A percentile compares a stretch with the other conserved stretches of the same genome.
phyloP scores from a whole-genome alignment of 495 filamentous ascomycete genomes.

The Aspergillus steynii region DNA sequence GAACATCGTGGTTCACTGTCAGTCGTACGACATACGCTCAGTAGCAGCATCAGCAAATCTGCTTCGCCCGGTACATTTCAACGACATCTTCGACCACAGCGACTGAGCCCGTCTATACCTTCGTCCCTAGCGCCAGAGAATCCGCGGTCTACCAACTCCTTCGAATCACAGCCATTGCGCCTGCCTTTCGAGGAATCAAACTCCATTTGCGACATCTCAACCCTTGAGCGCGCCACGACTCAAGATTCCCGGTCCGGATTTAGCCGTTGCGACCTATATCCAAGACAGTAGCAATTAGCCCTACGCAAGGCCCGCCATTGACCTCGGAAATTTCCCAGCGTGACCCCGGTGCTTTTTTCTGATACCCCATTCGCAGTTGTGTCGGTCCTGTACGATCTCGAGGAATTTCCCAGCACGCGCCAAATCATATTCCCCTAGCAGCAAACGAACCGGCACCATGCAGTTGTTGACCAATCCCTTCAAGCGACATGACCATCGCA shows the following conservation, averaged over 20 bases:
- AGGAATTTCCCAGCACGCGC: constrained; percentile 7
- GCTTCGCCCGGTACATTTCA: not conserved
- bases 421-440: constrained; percentile 23
- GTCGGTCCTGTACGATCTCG: not conserved
- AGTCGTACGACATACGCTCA: constrained; percentile 14
- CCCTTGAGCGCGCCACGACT: constrained; percentile 7
- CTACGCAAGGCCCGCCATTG: constrained; percentile 6
- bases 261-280: constrained; percentile 8
- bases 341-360: not conserved
- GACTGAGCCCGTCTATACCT: constrained; percentile 1
- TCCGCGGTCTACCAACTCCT: not conserved
- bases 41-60: constrained; percentile 15
- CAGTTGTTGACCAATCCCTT: constrained; percentile 49
- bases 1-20: constrained; percentile 5
- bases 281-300: constrained; percentile 13
- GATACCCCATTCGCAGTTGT: not conserved
- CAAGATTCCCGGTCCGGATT: not conserved
- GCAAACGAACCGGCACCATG: constrained; percentile 30
- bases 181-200: not conserved
- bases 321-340: not conserved
- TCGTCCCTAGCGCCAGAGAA: constrained; percentile 8
- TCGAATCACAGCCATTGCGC: constrained; percentile 18
- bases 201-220: constrained; percentile 3
- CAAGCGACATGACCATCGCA: constrained; percentile 45
- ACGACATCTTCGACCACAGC: not conserved